phyloP scores from a whole-genome alignment of 2,329 filamentous ascomycete genomes.

The Ophiocordyceps robertsii region DNA sequence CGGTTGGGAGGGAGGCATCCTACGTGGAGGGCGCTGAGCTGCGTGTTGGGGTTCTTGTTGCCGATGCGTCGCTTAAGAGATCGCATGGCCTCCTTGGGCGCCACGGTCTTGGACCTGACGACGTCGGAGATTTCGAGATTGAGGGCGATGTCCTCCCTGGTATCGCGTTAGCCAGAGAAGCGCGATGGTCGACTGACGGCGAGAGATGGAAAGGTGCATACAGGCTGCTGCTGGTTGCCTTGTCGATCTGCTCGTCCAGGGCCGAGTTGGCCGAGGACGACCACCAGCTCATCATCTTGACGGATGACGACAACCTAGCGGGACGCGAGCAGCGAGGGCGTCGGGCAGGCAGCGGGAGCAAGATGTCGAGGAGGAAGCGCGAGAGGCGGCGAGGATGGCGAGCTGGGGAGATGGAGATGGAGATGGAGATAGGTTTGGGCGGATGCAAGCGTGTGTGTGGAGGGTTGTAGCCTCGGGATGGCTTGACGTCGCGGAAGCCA shows the following conservation, averaged over 20 bases:
- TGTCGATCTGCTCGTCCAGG: conserved; percentile 94
- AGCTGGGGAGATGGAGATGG: background rate
- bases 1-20: conserved; percentile 6
- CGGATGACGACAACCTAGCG: background rate
- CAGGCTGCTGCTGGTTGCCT: conserved; percentile 88
- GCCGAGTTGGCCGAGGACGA: conserved; percentile 82
- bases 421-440: background rate
- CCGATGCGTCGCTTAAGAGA: conserved; percentile 87
- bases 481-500: too few relatives aligned
- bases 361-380: background rate
- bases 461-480: too few relatives aligned
- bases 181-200: background rate
- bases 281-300: conserved; percentile 80
- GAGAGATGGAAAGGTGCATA: conserved; percentile 28
- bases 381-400: background rate
- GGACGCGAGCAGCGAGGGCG: background rate
- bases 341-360: background rate
- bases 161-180: conserved; percentile 2
- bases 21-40: conserved; percentile 88
- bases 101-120: conserved; percentile 93
- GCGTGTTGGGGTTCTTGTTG: conserved; percentile 95
- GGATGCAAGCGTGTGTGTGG: background rate
- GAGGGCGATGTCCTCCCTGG: conserved; percentile 85
- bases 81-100: conserved; percentile 96
- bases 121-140: conserved; percentile 97